Evolutionary conservation across 192 early-diverging fungal genomes (phyloP).

Genomic region (Thamnidium elegans): DNA sequence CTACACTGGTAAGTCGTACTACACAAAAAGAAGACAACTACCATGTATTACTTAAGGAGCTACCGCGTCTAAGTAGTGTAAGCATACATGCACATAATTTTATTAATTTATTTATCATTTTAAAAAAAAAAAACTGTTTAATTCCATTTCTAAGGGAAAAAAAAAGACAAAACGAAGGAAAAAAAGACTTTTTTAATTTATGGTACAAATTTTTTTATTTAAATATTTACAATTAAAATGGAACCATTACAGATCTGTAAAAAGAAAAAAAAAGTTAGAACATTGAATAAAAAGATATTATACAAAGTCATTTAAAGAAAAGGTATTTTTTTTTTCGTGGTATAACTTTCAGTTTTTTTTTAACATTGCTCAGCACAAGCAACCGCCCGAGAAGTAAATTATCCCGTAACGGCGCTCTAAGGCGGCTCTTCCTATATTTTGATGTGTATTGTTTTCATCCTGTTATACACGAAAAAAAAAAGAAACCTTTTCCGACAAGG

Average conservation of each 20-base stretch:
- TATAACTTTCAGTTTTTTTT: too few species aligned
- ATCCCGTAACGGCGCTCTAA: constrained; percentile 1
- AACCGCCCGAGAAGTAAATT: neutral
- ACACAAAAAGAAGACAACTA: too few species aligned
- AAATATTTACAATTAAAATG: neutral
- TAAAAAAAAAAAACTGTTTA: too few species aligned
- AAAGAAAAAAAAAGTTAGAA: neutral
- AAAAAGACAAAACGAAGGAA: too few species aligned
- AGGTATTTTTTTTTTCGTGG: neutral
- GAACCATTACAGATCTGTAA: neutral
- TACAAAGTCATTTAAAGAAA: neutral
- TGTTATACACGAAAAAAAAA: neutral
- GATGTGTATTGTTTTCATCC: constrained; percentile 19
- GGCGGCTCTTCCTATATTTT: constrained; percentile 22
- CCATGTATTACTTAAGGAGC: too few species aligned
- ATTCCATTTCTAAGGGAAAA: too few species aligned
- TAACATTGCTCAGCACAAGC: constrained; percentile 17
- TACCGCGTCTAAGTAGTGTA: too few species aligned
- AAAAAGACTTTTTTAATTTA: neutral
- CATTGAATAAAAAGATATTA: neutral
- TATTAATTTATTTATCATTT: too few species aligned
- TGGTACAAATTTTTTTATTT: neutral
- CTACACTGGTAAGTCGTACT: too few species aligned
- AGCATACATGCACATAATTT: too few species aligned
- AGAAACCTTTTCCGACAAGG: too few species aligned